Base-by-base conservation (phyloP, 805 yeast species). In the Blastobotrys mokoenaii region DNA sequence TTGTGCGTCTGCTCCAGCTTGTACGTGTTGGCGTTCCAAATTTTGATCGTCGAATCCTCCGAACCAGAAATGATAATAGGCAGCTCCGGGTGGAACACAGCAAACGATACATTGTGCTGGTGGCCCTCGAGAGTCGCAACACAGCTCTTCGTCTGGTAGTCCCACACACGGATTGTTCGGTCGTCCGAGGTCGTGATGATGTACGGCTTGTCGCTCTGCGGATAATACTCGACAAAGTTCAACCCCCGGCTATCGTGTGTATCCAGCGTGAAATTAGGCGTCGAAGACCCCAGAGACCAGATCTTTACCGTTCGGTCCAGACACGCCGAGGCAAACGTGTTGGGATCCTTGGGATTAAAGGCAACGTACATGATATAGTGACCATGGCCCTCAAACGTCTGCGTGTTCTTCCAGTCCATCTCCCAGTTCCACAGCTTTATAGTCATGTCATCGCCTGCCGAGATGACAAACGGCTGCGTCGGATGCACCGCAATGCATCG, bases 351-450 rank as follows among this genome's bases (percentile, higher is more conserved):
- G 47, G 98, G 97, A 68, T 93, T 93, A 72, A 93, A 86, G 39
- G 93, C 88, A 44, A 93, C 78, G 45, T 87, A 79, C 96, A 93
- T 88, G 44, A 93, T 89, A 64, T 84, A 93, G 66, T 93, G 96
- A 63, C 80, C 86, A 66, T 93, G 98, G 48, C 98, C 97, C 66
- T 86, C 96, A 63, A 84, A 93, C 32, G 82, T 78, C 64, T 86
- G 97, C 63, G 86, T 93, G 54, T 83, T 68, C 55, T 78, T 78
- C 98, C 98, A 93, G 60, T 77, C 78, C 60, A 80, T 79, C 46
- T 93, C 98, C 98, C 98, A 93, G 65, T 93, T 89, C 97, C 97
- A 93, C 61, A 89, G 74, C 67, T 82, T 87, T 61, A 93, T 78
- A 36, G 94, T 77, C 72, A 84, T 79, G 64, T 93, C 98, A 67